Evolutionary conservation across 495 filamentous ascomycete species (phyloP).

Genomic region (Podospora conica): DNA sequence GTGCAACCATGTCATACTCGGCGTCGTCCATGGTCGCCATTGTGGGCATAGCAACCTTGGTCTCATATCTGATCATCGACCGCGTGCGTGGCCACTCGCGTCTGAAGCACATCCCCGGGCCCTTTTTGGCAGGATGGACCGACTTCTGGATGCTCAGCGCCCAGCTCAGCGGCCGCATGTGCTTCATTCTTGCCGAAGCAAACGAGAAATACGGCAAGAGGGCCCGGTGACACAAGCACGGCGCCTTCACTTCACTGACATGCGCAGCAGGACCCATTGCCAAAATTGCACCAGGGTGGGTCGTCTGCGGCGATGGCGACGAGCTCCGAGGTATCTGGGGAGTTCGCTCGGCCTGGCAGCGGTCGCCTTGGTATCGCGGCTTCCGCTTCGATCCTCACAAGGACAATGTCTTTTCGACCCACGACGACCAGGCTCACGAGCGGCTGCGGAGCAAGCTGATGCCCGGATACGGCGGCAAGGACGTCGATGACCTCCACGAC

Average conservation of each 20-base stretch:
- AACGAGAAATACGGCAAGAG: constrained; percentile 20
- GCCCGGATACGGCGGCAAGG: constrained; percentile 26
- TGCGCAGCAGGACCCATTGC: constrained; percentile 20
- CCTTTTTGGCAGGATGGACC: constrained; percentile 22
- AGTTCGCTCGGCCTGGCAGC: constrained; percentile 2
- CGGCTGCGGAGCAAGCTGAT: constrained; percentile 12
- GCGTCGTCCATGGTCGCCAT: neutral
- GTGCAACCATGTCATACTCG: neutral
- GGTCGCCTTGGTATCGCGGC: constrained; percentile 16
- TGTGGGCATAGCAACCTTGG: neutral
- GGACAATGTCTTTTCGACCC: constrained; percentile 4
- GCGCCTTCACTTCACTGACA: neutral
- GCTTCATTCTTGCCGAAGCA: constrained; percentile 11
- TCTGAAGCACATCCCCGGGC: constrained; percentile 24
- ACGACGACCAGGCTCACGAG: constrained; percentile 2
- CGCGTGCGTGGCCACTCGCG: neutral
- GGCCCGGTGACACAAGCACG: no score
- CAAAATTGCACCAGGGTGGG: constrained; percentile 30
- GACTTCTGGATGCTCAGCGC: constrained; percentile 13
- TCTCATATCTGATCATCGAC: neutral
- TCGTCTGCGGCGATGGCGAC: constrained; percentile 30
- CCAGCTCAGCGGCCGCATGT: constrained; percentile 4
- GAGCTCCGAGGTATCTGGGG: constrained; percentile 1
- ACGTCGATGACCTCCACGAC: constrained; percentile 27
- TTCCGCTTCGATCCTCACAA: neutral